These are phyloP conservation scores for Martiniozyma asiatica DNA, from an alignment of 1,139 yeast species.

Conservation along the genomic window DNA sequence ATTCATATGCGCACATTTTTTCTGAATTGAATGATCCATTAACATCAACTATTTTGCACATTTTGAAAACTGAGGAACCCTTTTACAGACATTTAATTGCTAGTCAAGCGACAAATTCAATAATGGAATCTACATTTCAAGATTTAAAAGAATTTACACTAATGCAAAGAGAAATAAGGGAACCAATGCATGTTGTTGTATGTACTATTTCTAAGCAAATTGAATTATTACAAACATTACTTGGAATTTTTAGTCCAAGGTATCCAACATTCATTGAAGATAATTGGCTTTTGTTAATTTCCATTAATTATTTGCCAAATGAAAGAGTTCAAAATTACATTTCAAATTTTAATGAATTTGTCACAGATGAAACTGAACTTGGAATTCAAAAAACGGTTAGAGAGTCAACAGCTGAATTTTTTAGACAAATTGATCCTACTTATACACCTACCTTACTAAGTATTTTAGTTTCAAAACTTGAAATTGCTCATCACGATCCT, in stretches of 20 bases:
- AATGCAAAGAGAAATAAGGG: conserved; percentile 16
- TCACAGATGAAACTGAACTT: conserved; percentile 63
- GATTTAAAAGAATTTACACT: conserved; percentile 15
- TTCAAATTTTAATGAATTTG: conserved; percentile 54
- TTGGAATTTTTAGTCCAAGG: conserved; percentile 10
- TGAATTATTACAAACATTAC: conserved; percentile 14
- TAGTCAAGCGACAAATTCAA: conserved; percentile 1
- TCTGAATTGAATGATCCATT: conserved; percentile 6
- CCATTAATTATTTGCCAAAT: conserved; percentile 13
- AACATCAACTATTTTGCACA: conserved; percentile 9
- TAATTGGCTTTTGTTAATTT: conserved; percentile 16
- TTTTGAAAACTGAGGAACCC: conserved; percentile 10
- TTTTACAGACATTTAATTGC: conserved; percentile 12
- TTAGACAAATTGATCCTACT: conserved; percentile 30
- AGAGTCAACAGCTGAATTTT: conserved; percentile 39
- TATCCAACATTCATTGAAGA: conserved; percentile 11
- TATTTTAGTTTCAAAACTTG: conserved; percentile 15
- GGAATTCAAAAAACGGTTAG: conserved; percentile 36
- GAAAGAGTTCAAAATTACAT: conserved; percentile 26
- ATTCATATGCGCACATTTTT: conserved; percentile 13
- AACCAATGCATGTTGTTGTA: conserved; percentile 14
- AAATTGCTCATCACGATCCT: neutral
- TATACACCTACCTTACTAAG: conserved; percentile 27
- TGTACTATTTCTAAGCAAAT: conserved; percentile 12
- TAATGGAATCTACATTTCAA: conserved; percentile 8